These are phyloP conservation scores for Vanrija sp. DNA, from an alignment of 1,284 basidiomycete species.

Conservation along the genomic window DNA sequence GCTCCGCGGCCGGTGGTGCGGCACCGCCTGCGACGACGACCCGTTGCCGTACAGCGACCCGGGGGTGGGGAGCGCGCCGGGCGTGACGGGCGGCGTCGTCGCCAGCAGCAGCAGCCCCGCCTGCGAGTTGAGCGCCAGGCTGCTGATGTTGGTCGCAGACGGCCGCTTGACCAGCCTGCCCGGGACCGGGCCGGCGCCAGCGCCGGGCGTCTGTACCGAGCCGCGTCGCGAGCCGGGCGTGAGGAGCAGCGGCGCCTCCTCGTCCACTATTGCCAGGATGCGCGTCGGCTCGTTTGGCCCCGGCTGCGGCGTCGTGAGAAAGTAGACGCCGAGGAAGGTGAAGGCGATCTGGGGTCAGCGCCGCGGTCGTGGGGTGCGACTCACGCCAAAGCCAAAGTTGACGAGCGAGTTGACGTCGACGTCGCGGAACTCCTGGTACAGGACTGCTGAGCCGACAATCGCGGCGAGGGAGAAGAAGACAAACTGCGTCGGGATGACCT, in stretches of 20 bases:
- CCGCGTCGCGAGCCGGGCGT: slow-evolving; percentile 4
- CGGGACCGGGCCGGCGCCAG: no score
- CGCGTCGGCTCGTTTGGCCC: neutral
- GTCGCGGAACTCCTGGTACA: slow-evolving; percentile 87
- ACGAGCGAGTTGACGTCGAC: slow-evolving; percentile 75
- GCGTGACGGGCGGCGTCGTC: slow-evolving; percentile 31
- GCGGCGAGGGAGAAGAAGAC: slow-evolving; percentile 71
- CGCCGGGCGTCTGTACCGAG: no score
- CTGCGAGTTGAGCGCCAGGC: slow-evolving; percentile 30
- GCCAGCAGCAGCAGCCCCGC: slow-evolving; percentile 39
- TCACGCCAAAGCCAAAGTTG: slow-evolving; percentile 47
- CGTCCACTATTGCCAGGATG: slow-evolving; percentile 8
- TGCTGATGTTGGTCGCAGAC: slow-evolving; percentile 22
- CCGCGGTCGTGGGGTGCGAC: slow-evolving; percentile 1
- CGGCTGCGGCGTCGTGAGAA: slow-evolving; percentile 38
- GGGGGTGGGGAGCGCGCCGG: neutral
- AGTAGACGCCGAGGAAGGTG: slow-evolving; percentile 62
- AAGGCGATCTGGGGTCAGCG: slow-evolving; percentile 49
- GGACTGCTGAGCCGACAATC: slow-evolving; percentile 84
- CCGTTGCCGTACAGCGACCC: no score
- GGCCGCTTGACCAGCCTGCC: neutral
- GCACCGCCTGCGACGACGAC: no score
- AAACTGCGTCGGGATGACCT: slow-evolving; percentile 91
- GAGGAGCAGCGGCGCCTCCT: slow-evolving; percentile 25
- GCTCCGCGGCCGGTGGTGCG: no score